Evolutionary conservation across 2,329 filamentous ascomycete genomes (phyloP).

Genomic region (Pseudomassariella vexata): DNA sequence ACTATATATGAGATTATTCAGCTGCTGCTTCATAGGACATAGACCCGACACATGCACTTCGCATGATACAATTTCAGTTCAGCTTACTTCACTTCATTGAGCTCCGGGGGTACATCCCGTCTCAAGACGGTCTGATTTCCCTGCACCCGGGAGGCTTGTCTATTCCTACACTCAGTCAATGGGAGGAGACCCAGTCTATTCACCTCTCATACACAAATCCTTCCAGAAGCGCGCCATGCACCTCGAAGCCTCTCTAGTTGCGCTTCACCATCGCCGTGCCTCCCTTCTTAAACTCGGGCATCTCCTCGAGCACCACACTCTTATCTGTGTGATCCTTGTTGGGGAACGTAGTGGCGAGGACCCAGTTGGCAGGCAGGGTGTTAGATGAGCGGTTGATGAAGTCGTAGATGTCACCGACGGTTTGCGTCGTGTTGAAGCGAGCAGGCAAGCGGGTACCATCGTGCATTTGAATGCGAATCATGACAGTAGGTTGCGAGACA

Average conservation of each 20-base stretch:
- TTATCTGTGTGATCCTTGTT: conserved; percentile 74
- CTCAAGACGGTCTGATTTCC: too few species aligned
- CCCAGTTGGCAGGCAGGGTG: conserved; percentile 57
- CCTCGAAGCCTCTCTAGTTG: conserved; percentile 17
- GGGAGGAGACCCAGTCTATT: too few species aligned
- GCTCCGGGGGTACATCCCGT: too few species aligned
- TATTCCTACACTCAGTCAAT: too few species aligned
- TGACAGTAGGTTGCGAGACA: conserved; percentile 60
- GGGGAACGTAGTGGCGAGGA: conserved; percentile 77
- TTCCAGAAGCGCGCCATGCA: too few species aligned
- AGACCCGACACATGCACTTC: too few species aligned
- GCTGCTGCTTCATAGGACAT: too few species aligned
- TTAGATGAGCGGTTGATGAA: conserved; percentile 65
- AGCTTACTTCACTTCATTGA: too few species aligned
- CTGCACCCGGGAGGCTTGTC: too few species aligned
- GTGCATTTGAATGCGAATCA: conserved; percentile 70
- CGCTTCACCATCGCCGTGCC: conserved; percentile 60
- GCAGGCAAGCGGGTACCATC: conserved; percentile 73
- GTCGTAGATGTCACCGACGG: conserved; percentile 69
- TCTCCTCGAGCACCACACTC: conserved; percentile 49
- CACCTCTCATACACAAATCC: too few species aligned
- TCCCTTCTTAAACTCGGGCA: conserved; percentile 60
- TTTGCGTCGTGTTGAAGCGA: conserved; percentile 76
- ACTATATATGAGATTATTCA: too few species aligned
- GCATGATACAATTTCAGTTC: too few species aligned